A percentile compares a stretch with the other conserved stretches of the same genome.
Conservation (phyloP, 164 flowering plant genomes). For the Saururus chinensis region DNA sequence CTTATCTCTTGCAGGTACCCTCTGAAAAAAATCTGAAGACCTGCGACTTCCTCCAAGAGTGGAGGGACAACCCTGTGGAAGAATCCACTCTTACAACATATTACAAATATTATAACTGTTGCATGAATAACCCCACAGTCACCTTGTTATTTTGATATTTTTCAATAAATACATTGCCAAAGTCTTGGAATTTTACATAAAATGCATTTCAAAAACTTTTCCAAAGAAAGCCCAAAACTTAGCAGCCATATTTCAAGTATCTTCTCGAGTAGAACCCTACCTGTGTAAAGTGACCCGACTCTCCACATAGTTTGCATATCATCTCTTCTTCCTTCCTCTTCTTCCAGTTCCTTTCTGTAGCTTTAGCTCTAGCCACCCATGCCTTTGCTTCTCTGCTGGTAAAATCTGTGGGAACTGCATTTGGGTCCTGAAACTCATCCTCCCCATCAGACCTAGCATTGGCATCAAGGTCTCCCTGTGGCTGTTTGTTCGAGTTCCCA, state of each 20-base stretch:
- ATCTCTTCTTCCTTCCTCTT: slow-evolving; percentile 97
- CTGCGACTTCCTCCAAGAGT: slow-evolving; percentile 96
- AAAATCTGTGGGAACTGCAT: slow-evolving; percentile 99
- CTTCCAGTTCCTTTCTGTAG: slow-evolving; percentile 99
- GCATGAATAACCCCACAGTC: background rate
- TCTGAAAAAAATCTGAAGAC: slow-evolving; percentile 90
- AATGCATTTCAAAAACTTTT: background rate
- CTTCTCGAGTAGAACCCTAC: slow-evolving; percentile 21
- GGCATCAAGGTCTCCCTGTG: slow-evolving; percentile 26
- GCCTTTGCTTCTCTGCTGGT: slow-evolving; percentile 98
- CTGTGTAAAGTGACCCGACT: slow-evolving; percentile 97
- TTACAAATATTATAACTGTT: background rate
- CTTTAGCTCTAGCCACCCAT: slow-evolving; percentile 99
- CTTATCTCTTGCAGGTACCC: slow-evolving; percentile 85
- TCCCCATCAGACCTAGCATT: slow-evolving; percentile 53
- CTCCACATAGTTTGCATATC: slow-evolving; percentile 98
- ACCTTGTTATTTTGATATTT: too few species aligned
- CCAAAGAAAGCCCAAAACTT: background rate
- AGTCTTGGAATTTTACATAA: background rate
- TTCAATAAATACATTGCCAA: background rate
- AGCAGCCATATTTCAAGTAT: background rate
- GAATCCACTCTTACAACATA: background rate
- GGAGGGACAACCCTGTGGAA: slow-evolving; percentile 83
- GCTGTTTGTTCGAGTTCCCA: slow-evolving; percentile 37
- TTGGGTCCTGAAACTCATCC: slow-evolving; percentile 75